Percentiles rank a stretch among this genome's conserved stretches.
Evolutionary conservation across 1,139 yeast species (phyloP).

Genomic region (Lodderomyces orthopsilosis): DNA sequence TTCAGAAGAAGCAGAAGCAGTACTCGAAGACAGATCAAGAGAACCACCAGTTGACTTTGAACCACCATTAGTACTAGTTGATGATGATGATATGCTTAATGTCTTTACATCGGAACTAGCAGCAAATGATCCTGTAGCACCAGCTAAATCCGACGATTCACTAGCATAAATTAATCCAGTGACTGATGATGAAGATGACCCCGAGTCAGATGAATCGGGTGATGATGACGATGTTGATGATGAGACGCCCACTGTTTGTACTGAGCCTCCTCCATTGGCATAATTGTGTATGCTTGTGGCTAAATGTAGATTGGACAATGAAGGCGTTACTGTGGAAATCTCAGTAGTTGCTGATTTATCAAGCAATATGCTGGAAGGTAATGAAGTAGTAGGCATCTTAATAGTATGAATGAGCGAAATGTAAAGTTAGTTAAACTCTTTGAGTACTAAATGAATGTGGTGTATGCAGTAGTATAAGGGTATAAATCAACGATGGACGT

Average conservation of each 20-base stretch:
- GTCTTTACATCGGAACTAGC: conserved; percentile 12
- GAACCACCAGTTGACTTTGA: not conserved
- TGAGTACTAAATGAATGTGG: not conserved
- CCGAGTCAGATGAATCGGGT: not conserved
- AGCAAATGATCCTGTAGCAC: conserved; percentile 11
- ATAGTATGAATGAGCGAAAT: not conserved
- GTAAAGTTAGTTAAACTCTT: not conserved
- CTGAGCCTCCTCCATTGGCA: conserved; percentile 6
- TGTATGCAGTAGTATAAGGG: no score
- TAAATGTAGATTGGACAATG: conserved; percentile 11
- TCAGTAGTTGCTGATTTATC: conserved; percentile 4
- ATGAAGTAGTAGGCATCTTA: not conserved
- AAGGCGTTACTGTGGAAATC: conserved; percentile 12
- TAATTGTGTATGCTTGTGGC: conserved; percentile 9
- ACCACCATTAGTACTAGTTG: not conserved
- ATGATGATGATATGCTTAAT: conserved; percentile 4
- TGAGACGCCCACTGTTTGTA: not conserved
- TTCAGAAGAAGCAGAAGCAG: no score
- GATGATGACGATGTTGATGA: not conserved
- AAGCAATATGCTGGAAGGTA: conserved; percentile 7
- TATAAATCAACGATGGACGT: no score
- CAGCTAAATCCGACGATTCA: conserved; percentile 6
- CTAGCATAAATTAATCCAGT: conserved; percentile 8
- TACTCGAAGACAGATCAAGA: no score
- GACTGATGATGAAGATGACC: conserved; percentile 1